These are phyloP conservation scores for Arxiozyma bovina DNA, from an alignment of 1,139 yeast species.

Conservation along the genomic window DNA sequence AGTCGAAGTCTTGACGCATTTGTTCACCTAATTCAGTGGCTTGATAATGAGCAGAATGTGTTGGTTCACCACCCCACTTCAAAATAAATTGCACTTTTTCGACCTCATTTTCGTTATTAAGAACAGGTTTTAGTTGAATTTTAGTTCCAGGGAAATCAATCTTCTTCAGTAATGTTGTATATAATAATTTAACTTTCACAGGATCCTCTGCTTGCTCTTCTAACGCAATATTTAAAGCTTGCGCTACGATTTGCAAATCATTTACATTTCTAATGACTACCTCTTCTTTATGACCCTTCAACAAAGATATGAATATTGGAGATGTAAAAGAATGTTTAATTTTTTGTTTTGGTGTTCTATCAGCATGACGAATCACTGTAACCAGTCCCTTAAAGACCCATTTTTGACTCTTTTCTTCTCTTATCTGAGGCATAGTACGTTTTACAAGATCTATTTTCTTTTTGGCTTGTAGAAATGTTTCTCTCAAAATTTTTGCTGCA, in stretches of 20 bases:
- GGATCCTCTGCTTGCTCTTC: slow-evolving; percentile 72
- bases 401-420: slow-evolving; percentile 80
- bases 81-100: slow-evolving; percentile 92
- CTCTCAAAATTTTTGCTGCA: slow-evolving; percentile 69
- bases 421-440: slow-evolving; percentile 24
- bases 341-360: slow-evolving; percentile 97
- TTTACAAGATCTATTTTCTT: slow-evolving; percentile 40
- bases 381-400: slow-evolving; percentile 96
- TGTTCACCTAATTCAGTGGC: slow-evolving; percentile 94
- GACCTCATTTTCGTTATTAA: slow-evolving; percentile 61
- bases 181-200: slow-evolving; percentile 63
- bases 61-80: slow-evolving; percentile 99
- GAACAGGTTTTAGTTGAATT: slow-evolving; percentile 86
- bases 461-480: slow-evolving; percentile 57
- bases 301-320: slow-evolving; percentile 71
- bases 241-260: slow-evolving; percentile 76
- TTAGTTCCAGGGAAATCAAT: slow-evolving; percentile 92
- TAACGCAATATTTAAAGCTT: slow-evolving; percentile 76
- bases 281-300: slow-evolving; percentile 93
- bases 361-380: slow-evolving; percentile 91
- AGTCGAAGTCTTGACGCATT: slow-evolving; percentile 80
- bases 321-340: slow-evolving; percentile 91
- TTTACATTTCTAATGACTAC: slow-evolving; percentile 87
- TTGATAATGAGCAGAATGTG: slow-evolving; percentile 93
- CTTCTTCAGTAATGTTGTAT: slow-evolving; percentile 80